Evolutionary conservation across 2,329 filamentous ascomycete genomes (phyloP).

Genomic region (Sporothrix brasiliensis): DNA sequence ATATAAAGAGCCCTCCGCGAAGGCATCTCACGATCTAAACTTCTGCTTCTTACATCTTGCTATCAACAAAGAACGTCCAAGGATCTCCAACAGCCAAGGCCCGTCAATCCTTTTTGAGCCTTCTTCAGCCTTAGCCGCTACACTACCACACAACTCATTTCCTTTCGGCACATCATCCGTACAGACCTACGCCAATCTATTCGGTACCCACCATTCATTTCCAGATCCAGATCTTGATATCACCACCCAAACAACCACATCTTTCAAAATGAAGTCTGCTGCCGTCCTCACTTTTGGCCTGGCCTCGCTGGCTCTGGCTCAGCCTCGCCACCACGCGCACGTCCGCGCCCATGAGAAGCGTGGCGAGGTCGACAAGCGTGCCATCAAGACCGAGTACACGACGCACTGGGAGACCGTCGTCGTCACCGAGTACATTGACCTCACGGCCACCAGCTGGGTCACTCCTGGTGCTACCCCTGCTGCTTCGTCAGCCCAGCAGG

Average conservation of each 20-base stretch:
- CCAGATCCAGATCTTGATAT: background rate
- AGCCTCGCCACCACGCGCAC: slow-evolving; percentile 51
- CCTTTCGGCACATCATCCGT: slow-evolving; percentile 17
- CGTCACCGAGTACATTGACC: slow-evolving; percentile 55
- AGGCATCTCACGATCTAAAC: background rate
- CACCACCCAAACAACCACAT: background rate
- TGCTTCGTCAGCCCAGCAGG: slow-evolving; percentile 33
- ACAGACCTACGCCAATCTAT: slow-evolving; percentile 31
- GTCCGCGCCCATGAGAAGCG: slow-evolving; percentile 47
- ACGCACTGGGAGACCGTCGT: slow-evolving; percentile 57
- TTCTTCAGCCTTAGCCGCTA: slow-evolving; percentile 1
- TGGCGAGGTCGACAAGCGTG: slow-evolving; percentile 48
- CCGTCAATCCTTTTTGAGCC: background rate
- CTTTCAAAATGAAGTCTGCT: slow-evolving; percentile 50
- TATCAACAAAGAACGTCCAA: too few relatives aligned
- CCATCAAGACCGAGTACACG: slow-evolving; percentile 50
- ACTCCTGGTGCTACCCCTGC: slow-evolving; percentile 40
- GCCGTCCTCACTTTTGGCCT: slow-evolving; percentile 45
- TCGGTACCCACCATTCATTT: slow-evolving; percentile 23
- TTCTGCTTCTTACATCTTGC: background rate
- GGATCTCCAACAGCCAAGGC: background rate
- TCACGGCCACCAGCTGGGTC: slow-evolving; percentile 53
- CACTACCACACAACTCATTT: slow-evolving; percentile 22
- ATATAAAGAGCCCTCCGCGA: slow-evolving; percentile 14
- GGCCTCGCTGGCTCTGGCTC: slow-evolving; percentile 53